Evolutionary conservation across 371 early-diverging fungal species (phyloP), one percentile per base, ranked within the genome.

Genomic region (Mortierella sp.): DNA sequence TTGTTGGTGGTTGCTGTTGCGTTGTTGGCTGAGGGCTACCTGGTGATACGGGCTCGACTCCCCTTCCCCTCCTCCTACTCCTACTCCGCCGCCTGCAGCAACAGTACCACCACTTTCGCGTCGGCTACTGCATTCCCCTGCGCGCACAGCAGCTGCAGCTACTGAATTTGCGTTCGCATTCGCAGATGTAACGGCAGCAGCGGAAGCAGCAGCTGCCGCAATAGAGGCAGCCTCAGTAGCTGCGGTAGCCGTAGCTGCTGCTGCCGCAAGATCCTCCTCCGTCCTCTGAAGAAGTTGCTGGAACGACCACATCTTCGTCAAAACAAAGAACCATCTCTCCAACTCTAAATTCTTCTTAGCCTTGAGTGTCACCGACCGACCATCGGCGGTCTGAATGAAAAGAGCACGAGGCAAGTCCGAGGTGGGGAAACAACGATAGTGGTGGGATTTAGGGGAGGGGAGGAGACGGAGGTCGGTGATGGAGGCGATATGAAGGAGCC

Each of bases 251-350:
- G 14, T 21, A 0, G 63, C 63, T 34, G 63, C 63, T 31, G 63
- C 34, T 0, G 34, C 34, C 5, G 34, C 63, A 63, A 34, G 34
- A 7, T 63, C 63, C 7, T 63, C 63, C 63, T 63, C 63, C 16
- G 63, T 34, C 63, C 63, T 63, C 57, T 71, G 55, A 10, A 77
- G 31, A 31, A 75, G 57, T 28, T 75, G 75, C 34, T 74, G 74
- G 21, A 54, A 75, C 5, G 70, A 52, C 80, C 80, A 80, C 50
- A 80, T 80, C 57, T 80, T 80, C 44, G 76, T 60, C 28, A 80
- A 47, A 1, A 80, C 77, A 68, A 80, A 80, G 31, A 52, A 80
- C 80, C 80, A 80, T n/a, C 80, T 72, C 19, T 80, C 76, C 13
- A 80, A 63, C 6, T 80, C 80, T 38, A 72, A 19, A 7, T 80